These are phyloP conservation scores for Candida albicans DNA, from an alignment of 1,139 yeast species.

Conservation along the genomic window DNA sequence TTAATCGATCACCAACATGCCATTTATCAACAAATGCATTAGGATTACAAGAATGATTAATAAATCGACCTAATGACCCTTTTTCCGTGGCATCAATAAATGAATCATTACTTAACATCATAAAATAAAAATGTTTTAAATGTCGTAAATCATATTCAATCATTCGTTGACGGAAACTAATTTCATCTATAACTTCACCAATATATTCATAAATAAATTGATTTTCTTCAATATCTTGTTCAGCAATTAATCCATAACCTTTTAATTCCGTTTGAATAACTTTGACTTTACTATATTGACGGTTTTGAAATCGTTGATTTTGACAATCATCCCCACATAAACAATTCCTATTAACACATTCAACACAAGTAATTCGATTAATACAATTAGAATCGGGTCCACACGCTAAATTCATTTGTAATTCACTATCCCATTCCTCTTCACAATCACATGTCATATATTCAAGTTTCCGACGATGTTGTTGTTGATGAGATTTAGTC, in stretches of 20 bases:
- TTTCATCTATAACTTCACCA: slow-evolving; percentile 89
- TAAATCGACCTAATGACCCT: slow-evolving; percentile 87
- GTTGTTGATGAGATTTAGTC: not conserved
- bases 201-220: slow-evolving; percentile 85
- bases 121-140: slow-evolving; percentile 88
- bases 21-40: slow-evolving; percentile 95
- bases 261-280: slow-evolving; percentile 80
- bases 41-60: slow-evolving; percentile 93
- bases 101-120: slow-evolving; percentile 94
- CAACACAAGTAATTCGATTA: slow-evolving; percentile 87
- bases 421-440: slow-evolving; percentile 42
- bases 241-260: slow-evolving; percentile 88
- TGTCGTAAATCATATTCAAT: slow-evolving; percentile 66
- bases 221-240: slow-evolving; percentile 54
- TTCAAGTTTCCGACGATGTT: slow-evolving; percentile 43
- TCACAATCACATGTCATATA: slow-evolving; percentile 89
- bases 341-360: slow-evolving; percentile 75
- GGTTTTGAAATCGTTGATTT: slow-evolving; percentile 83
- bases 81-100: slow-evolving; percentile 90
- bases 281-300: slow-evolving; percentile 68
- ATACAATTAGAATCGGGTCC: slow-evolving; percentile 87
- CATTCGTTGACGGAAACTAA: slow-evolving; percentile 70
- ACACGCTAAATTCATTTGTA: slow-evolving; percentile 64
- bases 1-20: slow-evolving; percentile 87
- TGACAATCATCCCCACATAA: slow-evolving; percentile 78